Evolutionary conservation across 2,329 filamentous ascomycete genomes (phyloP), one percentile per base, ranked within the genome.

Genomic region (Pseudogymnoascus sp.): DNA sequence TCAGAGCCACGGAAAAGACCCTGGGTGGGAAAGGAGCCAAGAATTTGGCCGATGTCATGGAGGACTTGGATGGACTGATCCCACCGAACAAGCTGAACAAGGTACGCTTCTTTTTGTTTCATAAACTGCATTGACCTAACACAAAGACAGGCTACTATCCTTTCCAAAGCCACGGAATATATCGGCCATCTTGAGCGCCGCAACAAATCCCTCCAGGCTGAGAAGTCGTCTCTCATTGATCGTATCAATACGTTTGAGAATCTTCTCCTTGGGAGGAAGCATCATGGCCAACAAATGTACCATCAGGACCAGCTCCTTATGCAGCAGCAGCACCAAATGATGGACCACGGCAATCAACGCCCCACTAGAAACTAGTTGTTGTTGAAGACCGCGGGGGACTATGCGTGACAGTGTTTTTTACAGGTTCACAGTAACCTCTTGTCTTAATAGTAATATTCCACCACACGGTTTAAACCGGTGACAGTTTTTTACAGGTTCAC

Each of bases 31-130:
- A 49, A 80, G 80, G 38, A 77, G 75, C 65, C 52, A 69, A 69
- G 55, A 78, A 75, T 8, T 76, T 76, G 23, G 78, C 79, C 52
- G 78, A 78, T 8, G 80, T 82, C 37, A 80, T 79, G 2, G 83
- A 87, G 41, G 83, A 85, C 33, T 77, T 77, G 5, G 80, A 88
- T 65, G 84, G 85, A 61, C 75, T 86, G 18, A 79, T 84, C 6
- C 82, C 85, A 2, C 84, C 85, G 23, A 86, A 86, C 74, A 89
- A 89, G 71, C 75, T 89, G 60, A 89, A 89, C 77, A 90, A 90
- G 72, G 87, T 72, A 49, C 35, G 61, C 60, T 21, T 49, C 25
- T 5, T 3, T 55, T 55, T 7, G 5, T 55, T 25, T 14, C 16
- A 21, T 33, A 33, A 18, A 7, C 28, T 33, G n/a, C 8, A 21